Evolutionary conservation across 306 rosid species (phyloP).

Genomic region (Cucurbita argyrosperma): DNA sequence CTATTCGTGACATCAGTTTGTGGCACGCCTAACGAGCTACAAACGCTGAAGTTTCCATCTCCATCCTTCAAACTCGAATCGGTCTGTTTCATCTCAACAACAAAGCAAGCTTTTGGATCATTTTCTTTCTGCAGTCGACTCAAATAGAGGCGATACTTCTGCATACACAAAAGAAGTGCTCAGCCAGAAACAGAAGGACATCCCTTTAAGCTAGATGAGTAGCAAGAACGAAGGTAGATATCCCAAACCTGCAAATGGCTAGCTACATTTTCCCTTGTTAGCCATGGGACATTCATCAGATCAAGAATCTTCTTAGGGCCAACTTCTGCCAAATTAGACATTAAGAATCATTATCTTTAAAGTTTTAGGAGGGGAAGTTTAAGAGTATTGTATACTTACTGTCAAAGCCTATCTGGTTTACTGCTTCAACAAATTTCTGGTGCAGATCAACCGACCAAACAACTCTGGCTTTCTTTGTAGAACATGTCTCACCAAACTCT

Average conservation of each 20-base stretch:
- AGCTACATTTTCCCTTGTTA: constrained; percentile 89
- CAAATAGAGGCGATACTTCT: constrained; percentile 96
- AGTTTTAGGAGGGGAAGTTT: not conserved
- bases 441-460: constrained; percentile 98
- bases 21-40: constrained; percentile 23
- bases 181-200: not conserved
- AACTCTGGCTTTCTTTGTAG: constrained; percentile 78
- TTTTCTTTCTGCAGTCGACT: constrained; percentile 71
- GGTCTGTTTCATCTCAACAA: constrained; percentile 43
- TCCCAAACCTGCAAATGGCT: constrained; percentile 87
- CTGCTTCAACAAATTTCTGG: constrained; percentile 95
- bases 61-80: constrained; percentile 49
- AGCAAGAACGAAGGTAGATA: not conserved
- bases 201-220: constrained; percentile 9
- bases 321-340: constrained; percentile 75
- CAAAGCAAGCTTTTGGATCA: constrained; percentile 41
- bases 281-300: constrained; percentile 88
- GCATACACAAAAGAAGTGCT: constrained; percentile 9
- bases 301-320: constrained; percentile 95
- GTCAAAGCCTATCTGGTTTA: constrained; percentile 84
- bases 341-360: constrained; percentile 25
- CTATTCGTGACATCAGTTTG: constrained; percentile 44
- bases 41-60: constrained; percentile 32
- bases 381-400: constrained; percentile 38
- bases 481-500: constrained; percentile 54